Conservation (phyloP, 2,329 filamentous ascomycete genomes). For the Colletotrichum lindemuthianum region DNA sequence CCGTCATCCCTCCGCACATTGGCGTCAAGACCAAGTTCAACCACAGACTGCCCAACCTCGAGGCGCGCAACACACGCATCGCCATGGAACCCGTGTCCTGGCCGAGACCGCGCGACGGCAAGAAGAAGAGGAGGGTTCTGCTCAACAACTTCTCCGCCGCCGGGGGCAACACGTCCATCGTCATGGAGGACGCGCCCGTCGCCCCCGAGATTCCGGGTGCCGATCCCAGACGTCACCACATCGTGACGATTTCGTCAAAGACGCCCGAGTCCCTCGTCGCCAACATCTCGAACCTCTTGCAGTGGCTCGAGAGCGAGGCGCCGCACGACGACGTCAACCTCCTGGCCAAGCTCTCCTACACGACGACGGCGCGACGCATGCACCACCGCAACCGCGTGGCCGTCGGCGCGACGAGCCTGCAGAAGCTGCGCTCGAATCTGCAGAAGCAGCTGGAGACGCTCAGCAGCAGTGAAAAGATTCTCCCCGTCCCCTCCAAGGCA, state of each 20-base stretch:
- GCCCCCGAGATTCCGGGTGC: constrained; percentile 41
- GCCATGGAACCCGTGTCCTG: constrained; percentile 60
- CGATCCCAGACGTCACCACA: constrained; percentile 60
- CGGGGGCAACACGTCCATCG: constrained; percentile 75
- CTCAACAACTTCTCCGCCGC: constrained; percentile 79
- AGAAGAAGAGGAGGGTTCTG: constrained; percentile 55
- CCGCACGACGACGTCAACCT: constrained; percentile 61
- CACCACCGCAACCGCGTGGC: constrained; percentile 57
- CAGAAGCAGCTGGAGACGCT: constrained; percentile 50
- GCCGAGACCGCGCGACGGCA: constrained; percentile 58
- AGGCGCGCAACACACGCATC: constrained; percentile 69
- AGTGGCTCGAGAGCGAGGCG: constrained; percentile 64
- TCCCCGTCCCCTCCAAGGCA: constrained; percentile 53
- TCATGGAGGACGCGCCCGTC: constrained; percentile 71
- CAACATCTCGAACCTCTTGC: constrained; percentile 65
- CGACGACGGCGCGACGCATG: constrained; percentile 72
- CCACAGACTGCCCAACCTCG: constrained; percentile 65
- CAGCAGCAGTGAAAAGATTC: constrained; percentile 52
- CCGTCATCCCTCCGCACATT: constrained; percentile 70
- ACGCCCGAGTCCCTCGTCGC: constrained; percentile 65
- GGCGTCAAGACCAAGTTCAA: constrained; percentile 75
- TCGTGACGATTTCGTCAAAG: constrained; percentile 64
- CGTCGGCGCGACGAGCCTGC: constrained; percentile 52
- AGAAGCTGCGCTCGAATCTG: constrained; percentile 47
- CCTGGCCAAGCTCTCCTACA: constrained; percentile 70